Percentiles rank a stretch among this genome's conserved stretches.
phyloP scores from a whole-genome alignment of 2,329 filamentous ascomycete genomes.

The Aspergillus bombycis region DNA sequence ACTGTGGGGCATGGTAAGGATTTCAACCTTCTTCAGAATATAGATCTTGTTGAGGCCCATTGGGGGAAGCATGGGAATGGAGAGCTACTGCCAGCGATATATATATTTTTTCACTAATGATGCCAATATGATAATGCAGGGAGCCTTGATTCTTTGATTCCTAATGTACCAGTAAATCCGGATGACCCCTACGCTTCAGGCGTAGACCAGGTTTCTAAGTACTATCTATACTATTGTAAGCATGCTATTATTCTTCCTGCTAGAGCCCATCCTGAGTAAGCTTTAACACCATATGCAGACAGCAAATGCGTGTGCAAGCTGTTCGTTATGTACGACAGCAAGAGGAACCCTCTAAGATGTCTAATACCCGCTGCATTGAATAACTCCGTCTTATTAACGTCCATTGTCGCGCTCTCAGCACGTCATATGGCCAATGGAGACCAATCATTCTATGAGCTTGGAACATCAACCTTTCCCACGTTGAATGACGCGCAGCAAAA shows the following conservation, averaged over 20 bases:
- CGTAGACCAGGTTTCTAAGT: constrained; percentile 27
- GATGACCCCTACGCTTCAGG: not conserved
- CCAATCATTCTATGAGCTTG: constrained; percentile 23
- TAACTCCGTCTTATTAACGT: constrained; percentile 29
- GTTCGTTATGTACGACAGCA: constrained; percentile 36
- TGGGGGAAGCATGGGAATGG: not conserved
- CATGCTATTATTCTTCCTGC: not conserved
- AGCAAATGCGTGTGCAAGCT: constrained; percentile 36
- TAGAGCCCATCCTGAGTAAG: not conserved
- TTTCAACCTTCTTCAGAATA: not conserved
- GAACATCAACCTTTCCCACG: not conserved
- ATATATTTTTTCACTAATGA: not conserved
- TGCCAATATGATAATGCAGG: not conserved
- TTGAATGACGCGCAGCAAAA: constrained; percentile 16
- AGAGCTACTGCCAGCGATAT: no score
- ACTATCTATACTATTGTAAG: constrained; percentile 39
- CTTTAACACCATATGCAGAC: constrained; percentile 24
- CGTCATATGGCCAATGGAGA: constrained; percentile 35
- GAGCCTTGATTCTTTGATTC: no score
- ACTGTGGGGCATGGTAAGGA: not conserved
- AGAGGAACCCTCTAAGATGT: constrained; percentile 36
- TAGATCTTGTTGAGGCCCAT: no score
- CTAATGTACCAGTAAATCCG: not conserved
- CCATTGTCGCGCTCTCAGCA: constrained; percentile 35
- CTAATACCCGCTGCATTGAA: constrained; percentile 33